A percentile compares a stretch with the other conserved stretches of the same genome.
These are phyloP conservation scores for Draba incana DNA, from an alignment of 345 rosid species.

Conservation along the genomic window DNA sequence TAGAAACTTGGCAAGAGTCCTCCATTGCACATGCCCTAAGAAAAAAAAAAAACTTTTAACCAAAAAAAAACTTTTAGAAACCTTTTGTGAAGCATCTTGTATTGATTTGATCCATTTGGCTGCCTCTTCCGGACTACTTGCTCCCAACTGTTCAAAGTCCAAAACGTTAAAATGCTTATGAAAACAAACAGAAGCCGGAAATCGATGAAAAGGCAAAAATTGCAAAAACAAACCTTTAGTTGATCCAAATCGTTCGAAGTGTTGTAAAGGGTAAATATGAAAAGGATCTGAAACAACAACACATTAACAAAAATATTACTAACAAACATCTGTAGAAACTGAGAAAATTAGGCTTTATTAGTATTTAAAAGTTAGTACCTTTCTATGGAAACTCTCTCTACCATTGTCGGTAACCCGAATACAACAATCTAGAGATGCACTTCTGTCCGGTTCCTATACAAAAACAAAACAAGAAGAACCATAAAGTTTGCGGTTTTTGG, in stretches of 20 bases:
- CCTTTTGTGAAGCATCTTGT: constrained; percentile 81
- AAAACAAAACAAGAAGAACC: constrained; percentile 8
- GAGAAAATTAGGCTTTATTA: constrained; percentile 14
- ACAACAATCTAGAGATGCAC: constrained; percentile 69
- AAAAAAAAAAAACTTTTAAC: too few species aligned
- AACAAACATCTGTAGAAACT: constrained; percentile 11
- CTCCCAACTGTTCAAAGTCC: constrained; percentile 65
- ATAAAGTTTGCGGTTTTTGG: neutral
- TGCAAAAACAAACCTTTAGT: constrained; percentile 61
- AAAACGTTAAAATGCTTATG: constrained; percentile 11
- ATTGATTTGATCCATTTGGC: constrained; percentile 79
- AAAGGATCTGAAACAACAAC: constrained; percentile 69
- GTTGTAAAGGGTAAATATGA: constrained; percentile 76
- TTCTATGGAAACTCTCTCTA: constrained; percentile 81
- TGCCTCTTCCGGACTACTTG: constrained; percentile 93
- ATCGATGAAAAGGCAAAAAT: neutral
- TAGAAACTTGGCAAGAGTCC: too few species aligned
- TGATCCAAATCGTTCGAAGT: constrained; percentile 72
- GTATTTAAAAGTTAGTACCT: constrained; percentile 49
- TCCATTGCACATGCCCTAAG: too few species aligned
- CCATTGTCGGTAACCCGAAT: constrained; percentile 91
- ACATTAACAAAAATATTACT: constrained; percentile 11
- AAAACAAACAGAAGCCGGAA: neutral
- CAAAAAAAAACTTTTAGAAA: constrained; percentile 13
- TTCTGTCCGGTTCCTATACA: constrained; percentile 68